These are phyloP conservation scores for Trypanosoma avium DNA, from an alignment of 208 protist species.

Conservation along the genomic window DNA sequence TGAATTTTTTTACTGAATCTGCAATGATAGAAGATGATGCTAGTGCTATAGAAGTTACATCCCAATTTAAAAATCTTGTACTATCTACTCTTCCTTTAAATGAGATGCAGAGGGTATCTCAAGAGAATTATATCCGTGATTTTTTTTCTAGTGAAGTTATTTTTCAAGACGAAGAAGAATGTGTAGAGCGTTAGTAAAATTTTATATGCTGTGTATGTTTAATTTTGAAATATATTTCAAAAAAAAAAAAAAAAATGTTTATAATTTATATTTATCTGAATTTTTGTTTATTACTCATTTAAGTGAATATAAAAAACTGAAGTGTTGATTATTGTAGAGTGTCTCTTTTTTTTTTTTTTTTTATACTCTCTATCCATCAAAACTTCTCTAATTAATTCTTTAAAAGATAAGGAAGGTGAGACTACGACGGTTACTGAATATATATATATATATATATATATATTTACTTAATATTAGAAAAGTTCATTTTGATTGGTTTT, in stretches of 20 bases:
- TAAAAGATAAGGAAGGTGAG: no score
- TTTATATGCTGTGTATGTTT: no score
- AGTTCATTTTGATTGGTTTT: neutral
- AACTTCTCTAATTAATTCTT: no score
- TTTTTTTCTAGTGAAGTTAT: conserved; percentile 33
- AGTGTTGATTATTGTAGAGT: no score
- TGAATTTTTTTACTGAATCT: conserved; percentile 41
- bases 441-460: conserved; percentile 32
- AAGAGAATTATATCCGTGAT: conserved; percentile 20
- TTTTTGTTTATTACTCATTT: no score
- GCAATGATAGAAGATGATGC: conserved; percentile 18
- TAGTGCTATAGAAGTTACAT: conserved; percentile 24
- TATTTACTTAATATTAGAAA: neutral
- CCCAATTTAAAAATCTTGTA: conserved; percentile 31
- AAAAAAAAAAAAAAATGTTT: no score
- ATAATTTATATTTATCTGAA: no score
- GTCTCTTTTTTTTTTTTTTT: no score
- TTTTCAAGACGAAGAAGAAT: neutral
- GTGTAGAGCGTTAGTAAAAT: neutral
- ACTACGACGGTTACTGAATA: no score
- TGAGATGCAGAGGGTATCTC: conserved; percentile 22
- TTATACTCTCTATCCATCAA: no score
- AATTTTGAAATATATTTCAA: no score
- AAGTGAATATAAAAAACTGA: no score
- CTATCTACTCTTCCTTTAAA: conserved; percentile 27